Conservation (phyloP, 2,329 filamentous ascomycete species). For the Arthrinium phaeospermum region DNA sequence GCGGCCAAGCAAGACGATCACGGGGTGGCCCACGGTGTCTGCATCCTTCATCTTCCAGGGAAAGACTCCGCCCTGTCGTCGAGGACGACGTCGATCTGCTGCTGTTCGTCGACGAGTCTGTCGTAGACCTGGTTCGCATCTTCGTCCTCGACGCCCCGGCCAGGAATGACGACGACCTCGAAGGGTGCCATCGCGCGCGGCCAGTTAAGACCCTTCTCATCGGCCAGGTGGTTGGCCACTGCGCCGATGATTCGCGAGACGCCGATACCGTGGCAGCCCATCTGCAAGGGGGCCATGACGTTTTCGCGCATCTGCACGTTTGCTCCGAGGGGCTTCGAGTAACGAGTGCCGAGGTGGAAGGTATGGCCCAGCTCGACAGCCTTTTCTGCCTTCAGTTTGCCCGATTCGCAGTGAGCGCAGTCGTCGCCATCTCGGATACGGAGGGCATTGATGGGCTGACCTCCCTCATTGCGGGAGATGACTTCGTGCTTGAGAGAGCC, state of each 20-base stretch:
- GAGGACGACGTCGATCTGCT: conserved; percentile 66
- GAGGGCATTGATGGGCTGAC: conserved; percentile 64
- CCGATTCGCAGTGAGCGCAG: conserved; percentile 73
- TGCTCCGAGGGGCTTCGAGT: conserved; percentile 77
- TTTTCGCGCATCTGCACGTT: conserved; percentile 55
- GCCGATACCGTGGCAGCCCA: conserved; percentile 97
- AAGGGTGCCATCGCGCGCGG: conserved; percentile 86
- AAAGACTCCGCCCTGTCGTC: conserved; percentile 75
- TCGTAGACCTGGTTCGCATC: conserved; percentile 67
- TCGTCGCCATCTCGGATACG: conserved; percentile 69
- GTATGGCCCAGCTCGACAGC: conserved; percentile 94
- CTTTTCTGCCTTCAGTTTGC: conserved; percentile 67
- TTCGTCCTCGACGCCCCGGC: conserved; percentile 51
- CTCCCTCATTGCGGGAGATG: conserved; percentile 29
- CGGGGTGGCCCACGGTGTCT: conserved; percentile 85
- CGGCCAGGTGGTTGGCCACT: conserved; percentile 76
- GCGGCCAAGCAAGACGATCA: conserved; percentile 80
- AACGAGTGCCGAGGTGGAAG: conserved; percentile 90
- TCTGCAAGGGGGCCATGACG: conserved; percentile 69
- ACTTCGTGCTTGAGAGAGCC: conserved; percentile 26
- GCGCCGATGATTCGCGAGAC: conserved; percentile 90
- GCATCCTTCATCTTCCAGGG: conserved; percentile 90
- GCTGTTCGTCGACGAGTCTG: conserved; percentile 44
- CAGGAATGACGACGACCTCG: conserved; percentile 71
- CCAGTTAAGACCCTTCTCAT: conserved; percentile 82